A percentile compares a stretch with the other conserved stretches of the same genome.
Conservation (phyloP, 305 asterid species). For the Plantago rigida region DNA sequence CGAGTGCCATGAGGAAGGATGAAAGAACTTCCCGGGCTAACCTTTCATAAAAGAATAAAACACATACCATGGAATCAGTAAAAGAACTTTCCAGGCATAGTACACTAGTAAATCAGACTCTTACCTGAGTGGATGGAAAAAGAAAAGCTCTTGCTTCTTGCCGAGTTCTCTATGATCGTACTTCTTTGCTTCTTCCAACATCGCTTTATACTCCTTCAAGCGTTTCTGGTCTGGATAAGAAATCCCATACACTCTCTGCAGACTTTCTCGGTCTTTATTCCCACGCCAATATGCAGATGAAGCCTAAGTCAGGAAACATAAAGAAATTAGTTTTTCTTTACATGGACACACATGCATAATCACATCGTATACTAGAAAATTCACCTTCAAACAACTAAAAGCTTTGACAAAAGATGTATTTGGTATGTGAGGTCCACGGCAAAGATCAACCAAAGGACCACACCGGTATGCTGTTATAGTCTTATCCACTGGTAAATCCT, state of each 20-base stretch:
- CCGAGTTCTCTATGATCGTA: slow-evolving; percentile 92
- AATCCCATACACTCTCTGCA: slow-evolving; percentile 97
- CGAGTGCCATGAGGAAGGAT: slow-evolving; percentile 70
- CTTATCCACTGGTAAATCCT: slow-evolving; percentile 82
- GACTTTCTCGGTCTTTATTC: slow-evolving; percentile 85
- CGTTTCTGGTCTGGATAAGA: slow-evolving; percentile 84
- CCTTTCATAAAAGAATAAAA: slow-evolving; percentile 18
- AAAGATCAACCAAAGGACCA: slow-evolving; percentile 90
- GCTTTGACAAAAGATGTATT: slow-evolving; percentile 91
- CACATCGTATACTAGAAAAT: slow-evolving; percentile 12
- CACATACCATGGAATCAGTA: slow-evolving; percentile 20
- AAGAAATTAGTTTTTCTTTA: slow-evolving; percentile 13
- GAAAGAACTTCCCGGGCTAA: slow-evolving; percentile 94
- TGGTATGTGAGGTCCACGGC: slow-evolving; percentile 98
- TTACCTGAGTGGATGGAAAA: slow-evolving; percentile 89
- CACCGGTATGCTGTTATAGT: slow-evolving; percentile 92
- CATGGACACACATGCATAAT: slow-evolving; percentile 17
- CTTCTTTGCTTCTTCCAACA: slow-evolving; percentile 93
- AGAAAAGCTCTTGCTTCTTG: slow-evolving; percentile 96
- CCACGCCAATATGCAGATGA: slow-evolving; percentile 99
- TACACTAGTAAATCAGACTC: slow-evolving; percentile 17
- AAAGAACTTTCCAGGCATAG: slow-evolving; percentile 14
- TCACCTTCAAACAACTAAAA: slow-evolving; percentile 80
- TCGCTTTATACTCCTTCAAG: slow-evolving; percentile 74
- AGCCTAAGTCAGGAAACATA: slow-evolving; percentile 43